Evolutionary conservation across 1,284 basidiomycete genomes (phyloP), one percentile per base, ranked within the genome.

Genomic region (Ganoderma boninense): DNA sequence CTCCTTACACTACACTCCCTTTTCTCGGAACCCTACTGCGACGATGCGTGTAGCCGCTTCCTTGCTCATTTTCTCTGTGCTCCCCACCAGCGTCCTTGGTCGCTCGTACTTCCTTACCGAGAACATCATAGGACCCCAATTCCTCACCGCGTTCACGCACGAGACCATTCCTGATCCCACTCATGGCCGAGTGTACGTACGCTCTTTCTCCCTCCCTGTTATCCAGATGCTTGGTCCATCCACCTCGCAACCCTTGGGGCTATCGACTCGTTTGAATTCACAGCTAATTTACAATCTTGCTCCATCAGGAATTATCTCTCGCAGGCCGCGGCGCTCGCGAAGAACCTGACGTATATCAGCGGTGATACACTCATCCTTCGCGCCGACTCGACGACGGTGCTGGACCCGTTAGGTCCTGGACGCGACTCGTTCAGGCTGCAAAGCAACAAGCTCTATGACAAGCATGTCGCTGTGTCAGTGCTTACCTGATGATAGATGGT

Each of bases 371-470:
- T 80, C 68, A 70, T 78, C 46, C 78, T 91, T 66, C 86, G 89
- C 29, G 84, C 88, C 7, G 90, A 92, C 75, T 76, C 80, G 72
- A 85, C 80, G 14, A 87, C 82, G 5, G 78, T 80, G 13, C 82
- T 91, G 62, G 80, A 78, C 62, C 23, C 85, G 4, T 81, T 76
- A 64, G 87, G 85, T 2, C 82, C 87, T 1, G 91, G 90, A 6
- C 81, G 91, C 38, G 86, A 90, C 75, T 91, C 89, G 11, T 87
- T 91, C 64, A 83, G 90, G 38, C 79, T 92, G 56, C 79, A 80
- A 69, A 86, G 87, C 7, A 87, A 86, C 64, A 85, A 87, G 56
- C 75, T 82, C 44, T 92, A 87, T 74, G 83, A 81, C 5, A 87
- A 83, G 29, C 85, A 87, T 60, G 89, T 89, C 59, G 85, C 84